Evolutionary conservation across 1,284 basidiomycete species (phyloP), one percentile per base, ranked within the genome.

Genomic region (Flammula alnicola): DNA sequence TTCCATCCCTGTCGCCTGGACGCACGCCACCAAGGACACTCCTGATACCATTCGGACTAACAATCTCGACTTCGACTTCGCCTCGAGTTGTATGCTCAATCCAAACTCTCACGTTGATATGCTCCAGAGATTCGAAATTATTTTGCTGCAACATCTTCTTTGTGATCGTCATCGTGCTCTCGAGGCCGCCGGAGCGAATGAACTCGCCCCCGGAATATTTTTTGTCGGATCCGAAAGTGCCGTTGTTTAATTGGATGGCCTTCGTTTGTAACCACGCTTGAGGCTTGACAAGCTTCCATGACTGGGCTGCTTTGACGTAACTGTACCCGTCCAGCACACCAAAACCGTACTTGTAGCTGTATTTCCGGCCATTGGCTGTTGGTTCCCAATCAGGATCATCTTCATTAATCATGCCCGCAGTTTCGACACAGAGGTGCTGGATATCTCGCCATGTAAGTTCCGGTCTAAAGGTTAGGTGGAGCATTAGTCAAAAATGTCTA

Each of bases 261-360:
- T 85, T 80, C 4, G 88, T 83, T 56, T 88, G 80, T 46, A 92
- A 79, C 93, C 94, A 98, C 0, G 92, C 84, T 71, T 99, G 97
- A 1, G 96, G 95, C 64, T 96, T 98, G 62, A 98, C 95, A 8
- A 90, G 79, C 49, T 87, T 69, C 93, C 95, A 98, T 2, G 75
- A 69, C 63, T 87, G 80, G 2, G 95, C 93, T 1, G 88, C 87
- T 54, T 83, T 88, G 56, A 99, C 86, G 60, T 92, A 94, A 35
- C 72, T 77, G 45, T 86, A 91, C 0, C 89, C 96, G 65, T 98
- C 90, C 52, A 99, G 77, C 35, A 84, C 84, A 17, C 97, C 97
- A 64, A 89, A 99, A 1, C 97, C 97, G 61, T 96, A 99, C 70
- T 98, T 98, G 79, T 99, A 98, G 65, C 93, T 96, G 74, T 90